Conservation (phyloP, 768 basidiomycete species). For the Hemileccinum rubropunctum region DNA sequence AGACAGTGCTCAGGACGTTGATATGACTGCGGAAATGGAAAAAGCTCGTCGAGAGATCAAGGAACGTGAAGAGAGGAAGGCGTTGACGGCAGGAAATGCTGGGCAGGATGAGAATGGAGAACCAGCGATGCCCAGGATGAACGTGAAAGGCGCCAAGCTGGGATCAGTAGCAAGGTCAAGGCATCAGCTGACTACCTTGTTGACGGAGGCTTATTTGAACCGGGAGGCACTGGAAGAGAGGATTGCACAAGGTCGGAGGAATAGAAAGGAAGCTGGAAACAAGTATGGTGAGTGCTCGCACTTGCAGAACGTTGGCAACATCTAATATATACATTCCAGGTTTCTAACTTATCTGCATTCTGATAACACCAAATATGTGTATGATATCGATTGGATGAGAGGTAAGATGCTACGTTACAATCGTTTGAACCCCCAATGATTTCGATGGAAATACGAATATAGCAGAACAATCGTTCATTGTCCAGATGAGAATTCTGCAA, state of each 20-base stretch:
- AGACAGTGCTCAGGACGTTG: slow-evolving; percentile 53
- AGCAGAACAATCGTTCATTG: not conserved
- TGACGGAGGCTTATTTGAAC: slow-evolving; percentile 82
- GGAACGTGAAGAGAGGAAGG: slow-evolving; percentile 75
- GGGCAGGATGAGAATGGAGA: slow-evolving; percentile 41
- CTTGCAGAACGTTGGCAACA: too few relatives aligned
- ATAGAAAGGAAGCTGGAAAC: slow-evolving; percentile 87
- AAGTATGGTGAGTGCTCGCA: slow-evolving; percentile 69
- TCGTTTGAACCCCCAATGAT: not conserved
- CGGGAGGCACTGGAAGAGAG: slow-evolving; percentile 79
- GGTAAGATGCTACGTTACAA: slow-evolving; percentile 25
- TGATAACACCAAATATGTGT: slow-evolving; percentile 7
- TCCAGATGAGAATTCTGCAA: slow-evolving; percentile 28
- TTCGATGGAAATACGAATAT: not conserved
- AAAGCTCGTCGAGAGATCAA: slow-evolving; percentile 70
- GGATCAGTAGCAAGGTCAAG: slow-evolving; percentile 67
- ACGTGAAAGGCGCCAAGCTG: slow-evolving; percentile 73
- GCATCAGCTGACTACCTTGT: slow-evolving; percentile 76
- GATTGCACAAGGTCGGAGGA: slow-evolving; percentile 79
- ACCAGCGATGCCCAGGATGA: slow-evolving; percentile 71
- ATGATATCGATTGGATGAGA: slow-evolving; percentile 16
- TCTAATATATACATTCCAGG: slow-evolving; percentile 11
- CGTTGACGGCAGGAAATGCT: slow-evolving; percentile 59
- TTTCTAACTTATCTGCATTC: slow-evolving; percentile 16
- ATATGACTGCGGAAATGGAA: slow-evolving; percentile 76